Base-by-base conservation (phyloP, 768 basidiomycete species). In the Gautieria morchelliformis region DNA sequence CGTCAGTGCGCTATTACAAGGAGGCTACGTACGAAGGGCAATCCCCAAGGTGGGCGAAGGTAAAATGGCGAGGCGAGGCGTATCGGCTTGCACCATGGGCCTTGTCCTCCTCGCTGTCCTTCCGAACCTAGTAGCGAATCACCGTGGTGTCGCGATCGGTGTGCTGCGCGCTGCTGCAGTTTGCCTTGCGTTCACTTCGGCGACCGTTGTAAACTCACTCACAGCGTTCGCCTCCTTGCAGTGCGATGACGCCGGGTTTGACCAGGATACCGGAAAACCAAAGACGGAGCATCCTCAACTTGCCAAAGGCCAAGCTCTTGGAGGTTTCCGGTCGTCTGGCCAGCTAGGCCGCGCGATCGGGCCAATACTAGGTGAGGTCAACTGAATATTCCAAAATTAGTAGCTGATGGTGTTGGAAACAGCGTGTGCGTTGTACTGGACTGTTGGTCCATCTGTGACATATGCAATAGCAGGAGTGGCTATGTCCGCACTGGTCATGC, bases 331-430 rank as follows among this genome's bases (percentile, higher is more conserved):
- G 53, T 93, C 90, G 7, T 82, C 87, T n/a, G 95, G 95, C 19
- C 95, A 97, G 68, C 78, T 98, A 41, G 95, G 95, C 4, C 81
- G 95, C 58, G 94, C 95, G 4, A 74, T 96, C 39, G 95, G 95
- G 0, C 95, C 95, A 5, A 68, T 98, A 5, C 74, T 94, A n/a
- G 92, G 92, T 83, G 70, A 51, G 83, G 62, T 64, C 41, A 62
- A 63, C 17, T 49, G 1, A 14, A 37, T 37, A 9, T 10, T 37
- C 4, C 2, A 3, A 14, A 37, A 37, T 37, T 14, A 14, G 9
- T 37, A 9, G 14, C 14, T 37, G 14, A 37, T 37, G 35, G 10
- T 2, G 35, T 9, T 37, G 35, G 35, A 37, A 60, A 19, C 61
- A 93, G 90, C 90, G 5, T 93, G 90, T 67, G 89, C 81, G 30